Base-by-base conservation (phyloP, 495 filamentous ascomycete species). In the Aspergillus mulundensis region DNA sequence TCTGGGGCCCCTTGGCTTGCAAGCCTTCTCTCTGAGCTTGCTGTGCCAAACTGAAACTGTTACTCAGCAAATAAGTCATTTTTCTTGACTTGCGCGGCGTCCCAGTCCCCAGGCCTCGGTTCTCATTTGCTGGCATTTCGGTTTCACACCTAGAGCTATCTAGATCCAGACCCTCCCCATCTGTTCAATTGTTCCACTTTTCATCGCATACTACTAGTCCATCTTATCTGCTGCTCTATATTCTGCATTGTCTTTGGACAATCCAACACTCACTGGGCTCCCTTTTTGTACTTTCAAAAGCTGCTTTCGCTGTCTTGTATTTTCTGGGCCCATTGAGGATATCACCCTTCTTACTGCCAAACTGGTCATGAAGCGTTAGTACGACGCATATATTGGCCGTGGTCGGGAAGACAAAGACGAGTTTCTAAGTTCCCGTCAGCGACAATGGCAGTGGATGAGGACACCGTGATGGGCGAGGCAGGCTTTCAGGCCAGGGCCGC, bases 401-500 rank as follows among this genome's bases (percentile, higher is more conserved):
- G 34, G 32, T 49, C 48, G 55, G 54, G 45, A 24, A 57, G 34
- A 56, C 55, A 25, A 46, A 51, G 46, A 43, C 43, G 36, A 12
- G 19, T n/a, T 15, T 34, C 43, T 41, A 6, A 25, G 19, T 18
- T 50, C 32, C 18, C 40, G 23, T 30, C 46, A 51, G 44, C 50
- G 50, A 60, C 42, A 5, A 74, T 74, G 70, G 70, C 67, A 45
- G 65, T 61, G 23, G 73, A 74, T 57, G 68, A 75, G 53, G 73
- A 77, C 54, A 71, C 65, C 18, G 57, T 75, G 12, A 77, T 76
- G 75, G 64, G 67, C 21, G 66, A 75, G 19, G 60, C 64, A 15
- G 59, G 60, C 53, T 52, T 65, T 34, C 67, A 60, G 28, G 45
- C 47, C 25, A 48, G 59, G 28, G 45, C 47, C 25, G 50, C 44